Base-by-base conservation (phyloP, 192 early-diverging fungal species). In the Chytriomyces confervae region DNA sequence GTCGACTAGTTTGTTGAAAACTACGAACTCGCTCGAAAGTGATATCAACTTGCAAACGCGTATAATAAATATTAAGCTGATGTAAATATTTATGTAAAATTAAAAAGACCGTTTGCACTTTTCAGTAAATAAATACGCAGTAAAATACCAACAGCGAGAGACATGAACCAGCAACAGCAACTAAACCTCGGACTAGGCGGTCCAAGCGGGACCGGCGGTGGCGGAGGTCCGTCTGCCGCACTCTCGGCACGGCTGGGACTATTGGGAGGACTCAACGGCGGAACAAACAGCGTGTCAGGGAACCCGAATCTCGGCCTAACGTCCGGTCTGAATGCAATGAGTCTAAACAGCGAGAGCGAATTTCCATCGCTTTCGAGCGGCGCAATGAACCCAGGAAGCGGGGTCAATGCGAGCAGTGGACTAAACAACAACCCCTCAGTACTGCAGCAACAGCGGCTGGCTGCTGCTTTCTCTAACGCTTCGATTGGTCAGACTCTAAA, bases 1-100 rank as follows among this genome's bases (percentile, higher is more conserved):
- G 89, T 92, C 50, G 82, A 90, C 48, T 94, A 92, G 92, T 94
- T 94, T 78, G 79, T 90, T 66, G 78, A 87, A 62, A 92, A 94
- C 76, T 89, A 62, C 65, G 69, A 79, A 11, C 7, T 10, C 5
- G 67, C 57, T 43, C n/a, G 76, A 70, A 77, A 69, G 61, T 69
- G 61, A 50, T 27, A 0, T 27, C 24, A 27, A 27, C 24, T 27
- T 27, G 24, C 24, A 27, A 24, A n/a, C 18, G 9, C 9, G 57
- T 62, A 5, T 62, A n/a, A 66, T 36, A 36, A 36, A 36, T 36
- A 36, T 36, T 36, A 0, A 3, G 3, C 2, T 1, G 2, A 36
- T 36, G 2, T 36, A 1, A 36, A 36, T 36, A 36, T 36, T 36
- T 36, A 36, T 36, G 36, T 36, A 36, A 36, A 36, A 36, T 36